These are phyloP conservation scores for Suhomyces kilbournensis DNA, from an alignment of 805 yeast species.

Conservation along the genomic window DNA sequence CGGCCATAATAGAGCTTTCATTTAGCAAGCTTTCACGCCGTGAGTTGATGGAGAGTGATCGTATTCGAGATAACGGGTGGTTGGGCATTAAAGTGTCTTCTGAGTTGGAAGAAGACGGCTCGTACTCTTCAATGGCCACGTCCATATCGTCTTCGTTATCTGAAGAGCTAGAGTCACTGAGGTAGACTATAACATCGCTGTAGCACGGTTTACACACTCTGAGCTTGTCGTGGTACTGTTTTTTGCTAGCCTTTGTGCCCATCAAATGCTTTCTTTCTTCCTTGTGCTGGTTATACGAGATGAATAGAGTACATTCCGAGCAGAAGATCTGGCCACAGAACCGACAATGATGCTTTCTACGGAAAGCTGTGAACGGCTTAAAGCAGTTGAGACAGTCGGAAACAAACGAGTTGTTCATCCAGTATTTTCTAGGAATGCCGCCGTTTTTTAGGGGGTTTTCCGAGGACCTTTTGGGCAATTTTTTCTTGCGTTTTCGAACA, in stretches of 20 bases:
- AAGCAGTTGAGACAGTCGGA: conserved; percentile 84
- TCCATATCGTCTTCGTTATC: conserved; percentile 19
- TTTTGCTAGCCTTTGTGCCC: conserved; percentile 21
- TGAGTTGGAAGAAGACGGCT: neutral
- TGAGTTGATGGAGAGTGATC: conserved; percentile 29
- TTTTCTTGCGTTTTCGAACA: conserved; percentile 21
- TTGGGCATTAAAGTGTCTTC: conserved; percentile 20
- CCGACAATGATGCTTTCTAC: conserved; percentile 92
- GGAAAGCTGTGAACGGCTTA: conserved; percentile 73
- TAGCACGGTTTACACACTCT: conserved; percentile 78
- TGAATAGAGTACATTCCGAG: conserved; percentile 69
- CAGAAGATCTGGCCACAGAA: conserved; percentile 96
- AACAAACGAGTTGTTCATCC: conserved; percentile 96
- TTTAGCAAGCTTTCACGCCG: conserved; percentile 16
- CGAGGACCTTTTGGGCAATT: conserved; percentile 27
- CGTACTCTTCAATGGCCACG: neutral
- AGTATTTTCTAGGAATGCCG: conserved; percentile 72
- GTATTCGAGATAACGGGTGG: conserved; percentile 26
- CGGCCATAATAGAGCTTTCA: conserved; percentile 2
- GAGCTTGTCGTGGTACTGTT: conserved; percentile 62
- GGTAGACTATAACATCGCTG: conserved; percentile 62
- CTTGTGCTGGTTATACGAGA: conserved; percentile 54
- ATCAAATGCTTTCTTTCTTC: conserved; percentile 25
- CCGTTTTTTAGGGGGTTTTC: conserved; percentile 45
- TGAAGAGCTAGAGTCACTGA: conserved; percentile 54